Evolutionary conservation across 2,329 filamentous ascomycete genomes (phyloP).

Genomic region (Trichoderma atrobrunneum): DNA sequence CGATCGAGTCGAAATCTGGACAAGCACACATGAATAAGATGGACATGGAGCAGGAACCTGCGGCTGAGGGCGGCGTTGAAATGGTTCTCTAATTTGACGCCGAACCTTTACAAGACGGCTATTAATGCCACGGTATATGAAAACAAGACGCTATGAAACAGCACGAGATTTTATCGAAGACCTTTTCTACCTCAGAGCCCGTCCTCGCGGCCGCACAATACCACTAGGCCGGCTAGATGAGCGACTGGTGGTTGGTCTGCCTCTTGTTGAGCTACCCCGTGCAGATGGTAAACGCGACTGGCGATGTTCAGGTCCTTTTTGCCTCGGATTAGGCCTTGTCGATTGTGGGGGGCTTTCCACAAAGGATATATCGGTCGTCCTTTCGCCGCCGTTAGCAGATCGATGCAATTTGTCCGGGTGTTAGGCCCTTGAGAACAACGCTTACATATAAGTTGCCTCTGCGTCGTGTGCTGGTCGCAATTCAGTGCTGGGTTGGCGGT

Average conservation of each 20-base stretch:
- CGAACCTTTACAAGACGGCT: not conserved
- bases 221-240: conserved; percentile 44
- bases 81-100: conserved; percentile 30
- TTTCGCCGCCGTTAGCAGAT: conserved; percentile 35
- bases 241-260: conserved; percentile 28
- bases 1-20: conserved; percentile 82
- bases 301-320: conserved; percentile 41
- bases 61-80: conserved; percentile 30
- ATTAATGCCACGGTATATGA: not conserved
- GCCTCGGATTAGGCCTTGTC: conserved; percentile 48
- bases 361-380: conserved; percentile 89
- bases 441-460: conserved; percentile 84
- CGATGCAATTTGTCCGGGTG: not conserved
- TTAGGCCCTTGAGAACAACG: conserved; percentile 17
- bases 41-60: conserved; percentile 8
- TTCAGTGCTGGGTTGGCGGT: conserved; percentile 43
- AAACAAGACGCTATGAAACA: not conserved
- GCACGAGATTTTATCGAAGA: not conserved
- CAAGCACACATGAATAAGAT: conserved; percentile 74
- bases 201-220: conserved; percentile 45
- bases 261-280: conserved; percentile 39
- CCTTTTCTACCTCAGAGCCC: conserved; percentile 42
- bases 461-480: conserved; percentile 42
- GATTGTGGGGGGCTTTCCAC: conserved; percentile 74
- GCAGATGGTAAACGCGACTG: conserved; percentile 49